Conservation (phyloP, 768 basidiomycete species). For the Peribolospora kevripleyi region DNA sequence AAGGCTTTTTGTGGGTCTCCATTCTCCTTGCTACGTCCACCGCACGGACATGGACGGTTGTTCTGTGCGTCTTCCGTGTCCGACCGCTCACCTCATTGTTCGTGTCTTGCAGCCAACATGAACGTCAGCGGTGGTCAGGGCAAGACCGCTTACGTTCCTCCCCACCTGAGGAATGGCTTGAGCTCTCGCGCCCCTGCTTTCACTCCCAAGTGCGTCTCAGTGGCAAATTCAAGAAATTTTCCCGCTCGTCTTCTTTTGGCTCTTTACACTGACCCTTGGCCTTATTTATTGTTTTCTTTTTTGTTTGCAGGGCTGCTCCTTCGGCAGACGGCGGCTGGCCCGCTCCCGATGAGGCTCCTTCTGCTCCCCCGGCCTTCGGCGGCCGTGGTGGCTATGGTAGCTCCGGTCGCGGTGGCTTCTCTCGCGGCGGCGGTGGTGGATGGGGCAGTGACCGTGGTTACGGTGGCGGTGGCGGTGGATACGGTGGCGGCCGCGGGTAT, state of each 20-base stretch:
- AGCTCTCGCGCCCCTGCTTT: neutral
- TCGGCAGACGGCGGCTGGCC: neutral
- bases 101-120: too few species aligned
- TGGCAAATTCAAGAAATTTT: neutral
- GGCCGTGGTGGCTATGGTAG: neutral
- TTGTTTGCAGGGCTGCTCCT: neutral
- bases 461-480: conserved; percentile 7
- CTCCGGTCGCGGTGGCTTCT: neutral
- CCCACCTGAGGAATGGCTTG: conserved; percentile 8
- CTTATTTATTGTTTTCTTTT: neutral
- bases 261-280: neutral
- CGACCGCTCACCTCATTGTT: too few species aligned
- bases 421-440: neutral
- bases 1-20: too few species aligned
- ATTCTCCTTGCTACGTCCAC: too few species aligned
- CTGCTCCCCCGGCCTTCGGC: neutral
- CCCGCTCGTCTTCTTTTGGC: neutral
- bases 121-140: too few species aligned
- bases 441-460: conserved; percentile 1
- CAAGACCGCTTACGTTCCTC: conserved; percentile 8
- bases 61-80: too few species aligned
- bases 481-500: conserved; percentile 12
- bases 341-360: neutral
- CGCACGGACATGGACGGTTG: too few species aligned
- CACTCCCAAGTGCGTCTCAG: neutral